Base-by-base conservation (phyloP, 1,139 yeast genomes). In the Candida glucosophila region DNA sequence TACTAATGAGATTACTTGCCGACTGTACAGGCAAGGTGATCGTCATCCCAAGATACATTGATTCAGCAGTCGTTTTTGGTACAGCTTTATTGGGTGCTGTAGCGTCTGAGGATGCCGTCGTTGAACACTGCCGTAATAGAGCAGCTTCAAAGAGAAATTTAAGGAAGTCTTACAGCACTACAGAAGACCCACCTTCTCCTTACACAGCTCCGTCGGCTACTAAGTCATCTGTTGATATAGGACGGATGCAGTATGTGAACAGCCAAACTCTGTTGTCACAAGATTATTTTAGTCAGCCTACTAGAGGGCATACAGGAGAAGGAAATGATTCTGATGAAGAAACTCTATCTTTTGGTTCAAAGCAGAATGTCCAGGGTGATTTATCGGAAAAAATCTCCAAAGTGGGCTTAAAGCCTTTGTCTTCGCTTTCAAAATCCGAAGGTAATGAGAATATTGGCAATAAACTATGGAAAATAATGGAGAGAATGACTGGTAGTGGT, bases 1-100 rank as follows among this genome's bases (percentile, higher is more conserved):
- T 90, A 36, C 65, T 90, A 36, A 86, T 92, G 76, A 71, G 93
- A 57, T 61, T 88, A 34, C 67, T 90, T 52, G 95, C 97, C 2
- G 93, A 90, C 42, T 81, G 94, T 46, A 85, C 96, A 1, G 93
- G 93, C 4, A 65, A 80, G 56, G 94, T 96, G n/a, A 75, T 90
- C 27, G 71, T 90, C 25, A 83, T 88, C 39, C 98, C 98, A 27
- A 71, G 92, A 47, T 86, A 88, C 52, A 86, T 90, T 42, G 97
- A 88, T 47, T 92, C 96, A 2, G 94, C 96, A 2, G 98, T 90
- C 23, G 97, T 90, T 5, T 80, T 88, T 45, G 98, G 98, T 15
- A 70, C 95, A 5, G 97, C 98, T 0, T 63, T 90, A 50, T 66
- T 90, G 34, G 98, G 97, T 19, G 96, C 97, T 2, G 86, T 78